Evolutionary conservation across 371 early-diverging fungal genomes (phyloP), one percentile per base, ranked within the genome.

Genomic region (Mortierella sp.): DNA sequence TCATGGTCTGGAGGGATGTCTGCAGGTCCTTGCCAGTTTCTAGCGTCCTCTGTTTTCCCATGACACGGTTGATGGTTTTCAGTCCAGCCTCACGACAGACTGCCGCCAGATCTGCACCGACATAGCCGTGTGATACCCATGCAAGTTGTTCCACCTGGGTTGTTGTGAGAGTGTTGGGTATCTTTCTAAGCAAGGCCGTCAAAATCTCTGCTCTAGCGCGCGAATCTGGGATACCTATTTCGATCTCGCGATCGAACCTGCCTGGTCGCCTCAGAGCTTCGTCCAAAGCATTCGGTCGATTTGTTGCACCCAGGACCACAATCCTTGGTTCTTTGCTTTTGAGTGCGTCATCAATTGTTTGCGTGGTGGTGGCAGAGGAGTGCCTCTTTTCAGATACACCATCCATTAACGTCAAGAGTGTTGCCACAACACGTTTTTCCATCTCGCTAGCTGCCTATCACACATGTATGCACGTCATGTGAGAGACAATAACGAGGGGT

Each of bases 261-360:
- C 99, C 99, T 3, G 99, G 99, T 37, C 99, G 80, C 63, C 99
- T 87, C 17, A 99, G 78, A 0, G 99, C 99, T 23, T 92, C 90
- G 71, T 99, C 99, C 7, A 99, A 68, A 0, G 93, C 82, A 60
- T 97, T 90, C 4, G 98, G 95, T 49, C 99, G 83, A 81, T 99
- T 99, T 3, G 99, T 99, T 3, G 99, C 98, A 1, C 95, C 99
- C 48, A 99, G 90, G 4, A 99, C 93, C 8, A 97, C 88, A 2
- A 98, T 84, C 2, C 88, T 79, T 4, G 73, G 73, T 9, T 48
- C 31, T 1, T 28, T 47, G 31, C 12, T 48, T 17, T 39, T 19
- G 2, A 39, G 8, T 31, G 48, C 54, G n/a, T n/a, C n/a, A 2
- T 44, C 42, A 3, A 32, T 12, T 6, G 80, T 37, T 23, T 28